Conservation (phyloP, 306 rosid species). For the Cucumis cinereus region DNA sequence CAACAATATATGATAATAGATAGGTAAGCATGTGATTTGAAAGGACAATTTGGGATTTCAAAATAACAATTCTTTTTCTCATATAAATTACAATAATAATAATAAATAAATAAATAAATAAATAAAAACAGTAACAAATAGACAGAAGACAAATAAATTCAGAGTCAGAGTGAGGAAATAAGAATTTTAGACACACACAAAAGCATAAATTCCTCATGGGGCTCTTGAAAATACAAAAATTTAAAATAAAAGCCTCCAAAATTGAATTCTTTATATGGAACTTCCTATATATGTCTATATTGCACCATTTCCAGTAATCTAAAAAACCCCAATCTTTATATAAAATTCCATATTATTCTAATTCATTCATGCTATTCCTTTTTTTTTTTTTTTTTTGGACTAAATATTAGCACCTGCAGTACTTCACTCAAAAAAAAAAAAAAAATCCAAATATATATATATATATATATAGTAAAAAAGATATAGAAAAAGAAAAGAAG, state of each 20-base stretch:
- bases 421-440: neutral
- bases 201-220: too few species aligned
- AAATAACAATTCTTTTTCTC: neutral
- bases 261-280: too few species aligned
- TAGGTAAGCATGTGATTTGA: neutral
- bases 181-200: too few species aligned
- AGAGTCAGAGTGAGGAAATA: too few species aligned
- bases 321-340: neutral
- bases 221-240: neutral
- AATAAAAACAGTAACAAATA: neutral
- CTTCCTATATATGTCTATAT: too few species aligned
- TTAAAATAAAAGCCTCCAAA: neutral
- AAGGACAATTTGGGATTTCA: neutral
- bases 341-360: neutral
- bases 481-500: neutral
- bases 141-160: neutral
- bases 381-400: too few species aligned
- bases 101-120: too few species aligned
- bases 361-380: neutral
- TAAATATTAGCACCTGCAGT: neutral
- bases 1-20: neutral
- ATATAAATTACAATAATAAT: neutral
- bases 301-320: too few species aligned
- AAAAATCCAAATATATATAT: neutral
- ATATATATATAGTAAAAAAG: neutral